Base-by-base conservation (phyloP, 768 basidiomycete genomes). In the Mycena alexandri region DNA sequence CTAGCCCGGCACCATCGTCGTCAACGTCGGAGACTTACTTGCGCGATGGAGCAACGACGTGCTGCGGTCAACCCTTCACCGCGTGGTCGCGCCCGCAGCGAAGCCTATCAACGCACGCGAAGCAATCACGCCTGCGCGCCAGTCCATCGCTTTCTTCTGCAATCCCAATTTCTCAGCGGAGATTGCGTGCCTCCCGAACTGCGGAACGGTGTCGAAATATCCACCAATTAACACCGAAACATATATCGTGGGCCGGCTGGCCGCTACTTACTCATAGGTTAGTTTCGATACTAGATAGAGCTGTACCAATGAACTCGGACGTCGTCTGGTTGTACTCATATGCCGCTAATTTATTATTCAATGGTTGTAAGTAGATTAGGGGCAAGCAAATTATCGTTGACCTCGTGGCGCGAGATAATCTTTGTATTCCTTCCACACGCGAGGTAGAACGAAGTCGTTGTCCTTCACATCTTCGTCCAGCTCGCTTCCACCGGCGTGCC, bases 101-200 rank as follows among this genome's bases (percentile, higher is more conserved):
- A 78, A 80, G 72, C 81, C 82, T 69, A 75, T 86, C 62, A 85
- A 76, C 69, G 80, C 83, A 10, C 81, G 79, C 8, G 87, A 89
- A 68, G 79, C 76, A n/a, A 77, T 89, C 64, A 90, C 88, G 1
- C 89, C 92, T 0, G 77, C 80, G 11, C 86, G 94, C 29, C 92
- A 93, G 74, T 93, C 92, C 11, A 90, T 95, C 57, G 94, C 92
- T 10, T 95, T 93, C 82, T 95, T 95, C 79, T 93, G 91, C 82
- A 94, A 92, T 72, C 93, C 93, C 5, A 93, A 94, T 70, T 87
- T 86, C 72, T 84, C 84, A 46, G 81, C 91, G 16, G 81, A 84
- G 63, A 89, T 95, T 61, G 81, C 88, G 17, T 93, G 93, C 70
- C 78, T 95, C 29, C 92, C 93, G 21, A 91, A 86, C 62, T 88